Conservation (phyloP, 225 moss, liverwort and hornwort species). For the Bryoerythrophyllum caledonicum region DNA sequence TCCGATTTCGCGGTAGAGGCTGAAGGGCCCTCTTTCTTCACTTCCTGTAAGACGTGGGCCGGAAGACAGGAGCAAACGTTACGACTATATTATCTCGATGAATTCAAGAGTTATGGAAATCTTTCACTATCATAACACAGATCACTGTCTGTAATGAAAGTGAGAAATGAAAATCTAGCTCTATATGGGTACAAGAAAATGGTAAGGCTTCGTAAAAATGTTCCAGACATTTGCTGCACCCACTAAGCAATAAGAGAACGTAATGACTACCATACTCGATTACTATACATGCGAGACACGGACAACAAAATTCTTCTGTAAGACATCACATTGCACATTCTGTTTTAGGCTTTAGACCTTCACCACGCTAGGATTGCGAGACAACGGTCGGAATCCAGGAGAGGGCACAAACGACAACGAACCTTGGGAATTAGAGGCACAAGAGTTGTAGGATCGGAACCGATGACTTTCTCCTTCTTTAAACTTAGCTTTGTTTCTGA, state of each 20-base stretch:
- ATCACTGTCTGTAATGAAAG: no score
- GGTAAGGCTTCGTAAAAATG: no score
- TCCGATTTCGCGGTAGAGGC: conserved; percentile 19
- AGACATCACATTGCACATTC: no score
- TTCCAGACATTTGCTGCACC: no score
- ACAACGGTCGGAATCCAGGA: not conserved
- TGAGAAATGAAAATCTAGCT: no score
- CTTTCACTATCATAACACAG: no score
- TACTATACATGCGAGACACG: not conserved
- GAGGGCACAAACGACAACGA: conserved; percentile 6
- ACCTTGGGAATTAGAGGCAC: conserved; percentile 56
- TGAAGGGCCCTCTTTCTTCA: conserved; percentile 28
- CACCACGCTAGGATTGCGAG: not conserved
- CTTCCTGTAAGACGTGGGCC: conserved; percentile 21
- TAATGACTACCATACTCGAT: no score
- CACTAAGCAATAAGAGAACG: no score
- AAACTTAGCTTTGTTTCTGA: no score
- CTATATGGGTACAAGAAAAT: no score
- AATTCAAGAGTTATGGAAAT: no score
- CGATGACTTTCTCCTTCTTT: conserved; percentile 19
- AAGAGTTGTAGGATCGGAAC: conserved; percentile 24
- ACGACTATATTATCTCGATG: not conserved
- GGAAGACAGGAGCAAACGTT: not conserved
- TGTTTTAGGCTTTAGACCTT: not conserved
- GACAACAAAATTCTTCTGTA: not conserved